These are phyloP conservation scores for Physcomitrellopsis africana DNA, from an alignment of 225 moss, liverwort and hornwort species.

Conservation along the genomic window DNA sequence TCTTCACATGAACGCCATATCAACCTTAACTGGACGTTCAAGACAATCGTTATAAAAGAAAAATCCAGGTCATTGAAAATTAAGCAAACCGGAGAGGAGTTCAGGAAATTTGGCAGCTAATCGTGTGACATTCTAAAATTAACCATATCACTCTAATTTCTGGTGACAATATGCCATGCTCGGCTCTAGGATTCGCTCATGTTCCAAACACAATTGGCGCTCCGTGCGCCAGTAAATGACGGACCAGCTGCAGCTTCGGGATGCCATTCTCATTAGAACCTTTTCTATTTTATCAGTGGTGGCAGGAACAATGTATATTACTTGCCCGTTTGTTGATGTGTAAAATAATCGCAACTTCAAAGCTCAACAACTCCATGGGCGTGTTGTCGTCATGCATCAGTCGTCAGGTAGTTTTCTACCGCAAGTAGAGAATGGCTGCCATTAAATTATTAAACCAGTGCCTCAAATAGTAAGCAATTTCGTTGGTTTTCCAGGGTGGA, in stretches of 20 bases:
- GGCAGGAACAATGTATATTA: neutral
- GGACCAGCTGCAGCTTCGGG: neutral
- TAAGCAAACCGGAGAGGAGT: neutral
- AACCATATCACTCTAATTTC: neutral
- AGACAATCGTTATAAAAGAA: neutral
- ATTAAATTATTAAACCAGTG: too few species aligned
- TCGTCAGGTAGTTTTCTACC: too few species aligned
- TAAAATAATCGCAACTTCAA: neutral
- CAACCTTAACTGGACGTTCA: neutral
- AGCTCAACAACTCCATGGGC: neutral
- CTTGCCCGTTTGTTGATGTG: neutral
- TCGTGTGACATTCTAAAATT: conserved; percentile 13
- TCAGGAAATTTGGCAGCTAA: neutral
- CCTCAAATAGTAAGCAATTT: too few species aligned
- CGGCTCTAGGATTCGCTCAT: neutral
- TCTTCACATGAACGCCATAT: neutral
- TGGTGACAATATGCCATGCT: neutral
- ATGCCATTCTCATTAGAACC: conserved; percentile 6
- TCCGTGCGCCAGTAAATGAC: too few species aligned
- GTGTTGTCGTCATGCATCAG: neutral
- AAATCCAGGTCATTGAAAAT: neutral
- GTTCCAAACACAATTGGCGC: too few species aligned
- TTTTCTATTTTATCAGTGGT: neutral
- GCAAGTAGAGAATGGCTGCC: too few species aligned
- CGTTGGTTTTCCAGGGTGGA: too few species aligned